Base-by-base conservation (phyloP, 257 asterid genomes). In the Paraleonurus japonicus region DNA sequence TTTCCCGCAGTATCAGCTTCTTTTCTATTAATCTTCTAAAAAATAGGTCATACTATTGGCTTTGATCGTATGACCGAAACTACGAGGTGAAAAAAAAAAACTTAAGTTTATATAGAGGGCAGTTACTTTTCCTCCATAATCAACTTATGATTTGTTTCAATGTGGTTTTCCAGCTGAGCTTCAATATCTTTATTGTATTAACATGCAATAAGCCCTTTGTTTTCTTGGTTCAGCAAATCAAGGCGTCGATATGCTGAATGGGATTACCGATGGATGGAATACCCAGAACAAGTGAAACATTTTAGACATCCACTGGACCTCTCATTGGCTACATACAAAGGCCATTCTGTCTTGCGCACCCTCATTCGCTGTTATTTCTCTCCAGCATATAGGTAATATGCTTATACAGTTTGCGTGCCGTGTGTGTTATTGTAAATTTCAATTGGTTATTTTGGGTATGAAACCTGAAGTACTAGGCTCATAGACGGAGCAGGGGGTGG, bases 311-410 rank as follows among this genome's bases (percentile, higher is more conserved):
- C 86, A 0, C 80, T 82, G 57, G 99, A 94, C 75, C 73, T 88
- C 41, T 94, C 99, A 65, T 63, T 94, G 82, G 81, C 89, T 76
- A 94, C 99, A 15, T 94, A 91, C 72, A 86, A 71, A 85, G 97
- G 99, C 70, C 99, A 94, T 58, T 27, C 81, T 5, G 99, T 94
- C 45, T 77, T 94, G 80, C 93, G 85, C 66, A 94, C 99, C 76
- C 97, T 91, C 65, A 84, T 94, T 57, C 99, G 96, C 17, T 88
- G 97, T 71, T 89, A 94, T 81, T 94, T 94, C 87, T 94, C 99
- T 33, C 99, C 99, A 5, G 86, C 86, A 6, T 76, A 76, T 67
- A 94, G 97, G 97, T 94, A 83, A 75, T 60, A n/a, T 59, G 65
- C 47, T 20, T 69, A 24, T 26, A 30, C 65, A 54, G 27, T 61